Evolutionary conservation across 495 filamentous ascomycete species (phyloP), one percentile per base, ranked within the genome.

Genomic region (Niebla homalea): DNA sequence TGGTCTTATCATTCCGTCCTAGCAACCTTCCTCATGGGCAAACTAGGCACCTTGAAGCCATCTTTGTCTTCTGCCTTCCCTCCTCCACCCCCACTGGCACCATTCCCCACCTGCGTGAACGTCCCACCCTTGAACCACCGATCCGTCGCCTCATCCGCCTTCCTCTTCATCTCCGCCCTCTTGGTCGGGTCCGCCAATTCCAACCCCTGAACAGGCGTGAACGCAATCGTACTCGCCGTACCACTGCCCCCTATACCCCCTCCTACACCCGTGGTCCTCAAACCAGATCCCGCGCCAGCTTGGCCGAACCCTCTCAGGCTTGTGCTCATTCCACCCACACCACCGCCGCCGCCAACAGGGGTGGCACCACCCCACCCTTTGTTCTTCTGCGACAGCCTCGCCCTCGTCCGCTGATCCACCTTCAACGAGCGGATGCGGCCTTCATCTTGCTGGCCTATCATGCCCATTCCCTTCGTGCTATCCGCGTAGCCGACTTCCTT

Each of bases 171-270:
- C 66, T 75, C 88, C 2, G 85, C 83, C 58, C 84, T 78, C 47
- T 86, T 78, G 72, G 93, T 96, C 44, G 92, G 92, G 67, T 96
- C 93, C 15, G 96, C 88, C 8, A 98, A 78, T 71, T 97, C 92
- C 29, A 98, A 73, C 11, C 92, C 92, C 63, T 97, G 93, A 18
- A 90, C 85, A 3, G 92, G 88, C 4, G 87, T 95, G 57, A 97
- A 98, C 1, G 88, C 86, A 60, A 98, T 77, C 35, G 83, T 88
- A 61, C 83, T 89, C 20, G 87, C 81, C 1, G 87, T 96, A 49
- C 92, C 87, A 20, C 77, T 69, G 20, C 67, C 70, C 12, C 73
- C 73, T 35, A 72, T 74, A 3, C 84, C 87, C 8, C 67, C 70
- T 14, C 73, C 73, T 25, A 89, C 86, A 22, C 89, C 89, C 20